Evolutionary conservation across 1,284 basidiomycete genomes (phyloP).

Genomic region (Cystobasidiaceae sp.): DNA sequence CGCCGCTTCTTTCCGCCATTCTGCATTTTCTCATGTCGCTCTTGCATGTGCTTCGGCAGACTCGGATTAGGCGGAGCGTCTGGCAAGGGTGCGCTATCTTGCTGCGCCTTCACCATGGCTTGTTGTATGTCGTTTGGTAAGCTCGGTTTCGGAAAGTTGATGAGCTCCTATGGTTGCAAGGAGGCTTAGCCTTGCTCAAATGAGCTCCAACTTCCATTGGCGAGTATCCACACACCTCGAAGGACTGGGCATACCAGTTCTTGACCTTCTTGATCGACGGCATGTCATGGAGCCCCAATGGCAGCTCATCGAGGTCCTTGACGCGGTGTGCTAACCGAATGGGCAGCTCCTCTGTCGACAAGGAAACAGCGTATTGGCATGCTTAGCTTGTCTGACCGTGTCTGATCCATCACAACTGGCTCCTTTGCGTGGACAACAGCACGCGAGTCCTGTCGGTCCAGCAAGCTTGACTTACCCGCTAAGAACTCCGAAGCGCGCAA

Average conservation of each 20-base stretch:
- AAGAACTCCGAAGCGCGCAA: slow-evolving; percentile 79
- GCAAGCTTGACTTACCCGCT: slow-evolving; percentile 56
- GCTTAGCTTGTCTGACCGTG: not conserved
- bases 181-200: too few species aligned
- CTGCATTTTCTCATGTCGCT: slow-evolving; percentile 6
- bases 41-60: slow-evolving; percentile 44
- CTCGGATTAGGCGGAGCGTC: slow-evolving; percentile 67
- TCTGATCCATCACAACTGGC: too few species aligned
- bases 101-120: slow-evolving; percentile 51
- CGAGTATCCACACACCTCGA: slow-evolving; percentile 88
- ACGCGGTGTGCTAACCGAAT: slow-evolving; percentile 93
- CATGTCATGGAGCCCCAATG: slow-evolving; percentile 87
- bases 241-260: slow-evolving; percentile 98
- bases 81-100: slow-evolving; percentile 38
- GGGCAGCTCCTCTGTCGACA: slow-evolving; percentile 75
- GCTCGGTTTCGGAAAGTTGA: slow-evolving; percentile 70
- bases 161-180: slow-evolving; percentile 90
- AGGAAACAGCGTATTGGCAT: not conserved
- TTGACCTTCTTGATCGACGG: slow-evolving; percentile 90
- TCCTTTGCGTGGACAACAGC: slow-evolving; percentile 33
- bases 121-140: slow-evolving; percentile 64
- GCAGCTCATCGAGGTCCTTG: slow-evolving; percentile 91
- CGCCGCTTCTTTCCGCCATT: slow-evolving; percentile 3
- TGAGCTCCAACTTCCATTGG: too few species aligned
- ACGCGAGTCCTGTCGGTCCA: not conserved